phyloP scores from a whole-genome alignment of 2,329 filamentous ascomycete species.

The Aschersonia sp. region DNA sequence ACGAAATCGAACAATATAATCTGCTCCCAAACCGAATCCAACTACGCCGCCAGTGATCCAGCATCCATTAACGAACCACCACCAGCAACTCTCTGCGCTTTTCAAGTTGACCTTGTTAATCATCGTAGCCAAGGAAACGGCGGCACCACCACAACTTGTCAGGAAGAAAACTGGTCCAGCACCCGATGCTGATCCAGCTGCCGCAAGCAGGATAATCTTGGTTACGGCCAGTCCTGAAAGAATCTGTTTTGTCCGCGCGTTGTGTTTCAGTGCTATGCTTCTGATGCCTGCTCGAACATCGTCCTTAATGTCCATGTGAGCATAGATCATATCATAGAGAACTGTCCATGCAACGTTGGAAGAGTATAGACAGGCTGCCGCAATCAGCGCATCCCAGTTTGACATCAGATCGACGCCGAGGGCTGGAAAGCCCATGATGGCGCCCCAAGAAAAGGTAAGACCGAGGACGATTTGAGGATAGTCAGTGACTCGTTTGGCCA shows the following conservation, averaged over 20 bases:
- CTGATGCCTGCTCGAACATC: constrained; percentile 80
- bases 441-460: constrained; percentile 78
- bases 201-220: constrained; percentile 56
- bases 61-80: constrained; percentile 63
- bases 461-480: constrained; percentile 79
- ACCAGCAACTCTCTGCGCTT: constrained; percentile 55
- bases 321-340: constrained; percentile 86
- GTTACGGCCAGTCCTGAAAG: constrained; percentile 53
- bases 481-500: constrained; percentile 76
- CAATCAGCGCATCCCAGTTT: constrained; percentile 45
- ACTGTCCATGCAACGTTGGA: constrained; percentile 80
- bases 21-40: constrained; percentile 40
- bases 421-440: constrained; percentile 76
- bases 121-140: constrained; percentile 48
- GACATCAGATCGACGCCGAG: constrained; percentile 62
- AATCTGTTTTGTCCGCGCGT: constrained; percentile 62
- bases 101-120: constrained; percentile 53
- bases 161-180: constrained; percentile 55
- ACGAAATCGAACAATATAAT: constrained; percentile 42
- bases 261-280: constrained; percentile 71
- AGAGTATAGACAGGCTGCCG: constrained; percentile 56
- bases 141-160: constrained; percentile 51
- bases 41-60: constrained; percentile 54
- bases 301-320: constrained; percentile 81
- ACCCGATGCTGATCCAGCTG: constrained; percentile 53